phyloP scores from a whole-genome alignment of 73 alveolate genomes.

The Blepharisma japonicum region DNA sequence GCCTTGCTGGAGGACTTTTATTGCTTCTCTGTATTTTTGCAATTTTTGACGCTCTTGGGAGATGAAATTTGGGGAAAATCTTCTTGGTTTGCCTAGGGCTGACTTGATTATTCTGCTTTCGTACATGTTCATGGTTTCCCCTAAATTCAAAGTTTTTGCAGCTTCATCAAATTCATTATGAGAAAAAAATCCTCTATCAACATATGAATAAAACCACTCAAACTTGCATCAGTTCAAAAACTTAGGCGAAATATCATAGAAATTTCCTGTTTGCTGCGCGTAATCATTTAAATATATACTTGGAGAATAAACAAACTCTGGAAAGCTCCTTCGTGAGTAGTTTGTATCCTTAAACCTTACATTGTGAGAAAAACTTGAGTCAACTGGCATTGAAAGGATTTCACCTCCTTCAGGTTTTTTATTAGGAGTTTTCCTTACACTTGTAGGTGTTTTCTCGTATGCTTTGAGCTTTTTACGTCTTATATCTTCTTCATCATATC shows the following conservation, averaged over 20 bases:
- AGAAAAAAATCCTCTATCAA: conserved; percentile 52
- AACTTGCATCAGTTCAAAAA: conserved; percentile 53
- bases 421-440: background rate
- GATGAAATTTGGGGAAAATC: conserved; percentile 47
- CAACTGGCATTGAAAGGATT: conserved; percentile 6
- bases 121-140: conserved; percentile 20
- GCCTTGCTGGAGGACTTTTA: conserved; percentile 37
- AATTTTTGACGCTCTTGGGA: conserved; percentile 47
- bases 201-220: conserved; percentile 63
- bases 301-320: conserved; percentile 33
- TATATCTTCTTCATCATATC: no score
- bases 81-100: conserved; percentile 39
- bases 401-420: conserved; percentile 38
- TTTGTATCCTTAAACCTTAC: conserved; percentile 34
- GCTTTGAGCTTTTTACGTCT: no score
- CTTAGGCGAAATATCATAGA: conserved; percentile 3
- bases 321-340: conserved; percentile 15
- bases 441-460: no score
- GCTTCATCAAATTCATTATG: conserved; percentile 39
- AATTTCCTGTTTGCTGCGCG: conserved; percentile 21
- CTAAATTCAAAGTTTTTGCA: conserved; percentile 35
- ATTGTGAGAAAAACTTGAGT: background rate
- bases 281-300: conserved; percentile 9
- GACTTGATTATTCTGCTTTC: conserved; percentile 42
- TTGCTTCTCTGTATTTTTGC: conserved; percentile 39